Percentiles rank a stretch among this genome's conserved stretches.
These are phyloP conservation scores for Cadophora gregata DNA, from an alignment of 2,329 filamentous ascomycete species.

Conservation along the genomic window DNA sequence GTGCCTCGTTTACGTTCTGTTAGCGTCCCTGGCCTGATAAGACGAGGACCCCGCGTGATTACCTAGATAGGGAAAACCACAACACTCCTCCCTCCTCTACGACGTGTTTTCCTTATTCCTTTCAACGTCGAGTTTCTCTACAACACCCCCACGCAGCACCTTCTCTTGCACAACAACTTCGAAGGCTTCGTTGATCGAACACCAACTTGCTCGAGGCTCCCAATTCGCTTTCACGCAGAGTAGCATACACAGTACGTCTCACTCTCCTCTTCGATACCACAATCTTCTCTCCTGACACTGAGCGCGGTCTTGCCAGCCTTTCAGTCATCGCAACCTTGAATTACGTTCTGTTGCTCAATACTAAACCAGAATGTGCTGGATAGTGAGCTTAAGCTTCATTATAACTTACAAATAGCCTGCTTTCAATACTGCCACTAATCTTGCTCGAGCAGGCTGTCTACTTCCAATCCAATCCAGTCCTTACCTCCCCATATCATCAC, in stretches of 20 bases:
- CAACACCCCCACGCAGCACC: conserved; percentile 3
- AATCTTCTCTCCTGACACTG: neutral
- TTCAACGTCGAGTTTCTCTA: neutral
- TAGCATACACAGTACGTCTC: conserved; percentile 3
- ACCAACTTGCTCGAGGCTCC: conserved; percentile 12
- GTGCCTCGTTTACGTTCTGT: neutral
- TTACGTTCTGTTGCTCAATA: neutral
- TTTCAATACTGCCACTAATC: neutral
- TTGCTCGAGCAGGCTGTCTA: neutral
- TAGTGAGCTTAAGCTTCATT: neutral
- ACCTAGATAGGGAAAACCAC: conserved; percentile 11
- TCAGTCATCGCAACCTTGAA: neutral
- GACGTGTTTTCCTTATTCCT: neutral
- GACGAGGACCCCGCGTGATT: conserved; percentile 1
- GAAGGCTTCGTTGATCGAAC: neutral
- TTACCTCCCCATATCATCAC: neutral
- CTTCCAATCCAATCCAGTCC: neutral
- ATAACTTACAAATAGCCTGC: neutral
- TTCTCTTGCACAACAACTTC: conserved; percentile 17
- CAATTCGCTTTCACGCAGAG: neutral
- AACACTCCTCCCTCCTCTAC: too few species aligned
- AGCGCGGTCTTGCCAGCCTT: neutral
- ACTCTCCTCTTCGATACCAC: neutral
- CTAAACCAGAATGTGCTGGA: neutral
- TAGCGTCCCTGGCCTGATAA: neutral